Percentiles rank a stretch among this genome's conserved stretches.
These are phyloP conservation scores for Monosporascus sp. DNA, from an alignment of 2,329 filamentous ascomycete species.

Conservation along the genomic window DNA sequence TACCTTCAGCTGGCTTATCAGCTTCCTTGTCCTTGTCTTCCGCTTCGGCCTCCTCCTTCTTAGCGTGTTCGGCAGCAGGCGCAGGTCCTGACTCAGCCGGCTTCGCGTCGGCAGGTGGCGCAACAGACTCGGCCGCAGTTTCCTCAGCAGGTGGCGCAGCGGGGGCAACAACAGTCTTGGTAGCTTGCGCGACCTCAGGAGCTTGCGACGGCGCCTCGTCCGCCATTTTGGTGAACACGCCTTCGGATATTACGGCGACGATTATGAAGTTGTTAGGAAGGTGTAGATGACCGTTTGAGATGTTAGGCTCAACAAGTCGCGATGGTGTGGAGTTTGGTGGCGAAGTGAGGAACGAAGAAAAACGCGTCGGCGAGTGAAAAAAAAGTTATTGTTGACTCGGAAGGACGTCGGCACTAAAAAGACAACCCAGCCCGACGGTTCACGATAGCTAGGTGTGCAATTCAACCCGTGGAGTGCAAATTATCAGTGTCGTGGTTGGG, in stretches of 20 bases:
- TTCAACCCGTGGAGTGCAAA: not conserved
- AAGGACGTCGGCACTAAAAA: not conserved
- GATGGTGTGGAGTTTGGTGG: not conserved
- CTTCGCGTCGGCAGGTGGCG: slow-evolving; percentile 18
- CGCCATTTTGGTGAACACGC: slow-evolving; percentile 17
- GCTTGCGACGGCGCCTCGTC: slow-evolving; percentile 22
- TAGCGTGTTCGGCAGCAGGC: not conserved
- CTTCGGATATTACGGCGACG: not conserved
- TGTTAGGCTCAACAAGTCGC: not conserved
- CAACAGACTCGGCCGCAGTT: not conserved
- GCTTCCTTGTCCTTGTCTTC: not conserved
- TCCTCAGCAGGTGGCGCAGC: slow-evolving; percentile 1
- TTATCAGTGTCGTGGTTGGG: not conserved
- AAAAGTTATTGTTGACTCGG: not conserved
- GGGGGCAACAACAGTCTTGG: slow-evolving; percentile 2
- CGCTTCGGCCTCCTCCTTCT: not conserved
- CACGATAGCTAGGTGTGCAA: not conserved
- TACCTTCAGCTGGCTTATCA: not conserved
- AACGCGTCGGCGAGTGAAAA: not conserved
- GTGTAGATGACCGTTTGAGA: not conserved
- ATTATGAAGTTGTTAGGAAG: not conserved
- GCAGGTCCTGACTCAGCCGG: slow-evolving; percentile 12
- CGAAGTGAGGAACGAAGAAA: not conserved
- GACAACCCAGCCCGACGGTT: not conserved
- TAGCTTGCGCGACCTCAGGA: slow-evolving; percentile 1